Base-by-base conservation (phyloP, 192 early-diverging fungal genomes). In the Podila horticola region DNA sequence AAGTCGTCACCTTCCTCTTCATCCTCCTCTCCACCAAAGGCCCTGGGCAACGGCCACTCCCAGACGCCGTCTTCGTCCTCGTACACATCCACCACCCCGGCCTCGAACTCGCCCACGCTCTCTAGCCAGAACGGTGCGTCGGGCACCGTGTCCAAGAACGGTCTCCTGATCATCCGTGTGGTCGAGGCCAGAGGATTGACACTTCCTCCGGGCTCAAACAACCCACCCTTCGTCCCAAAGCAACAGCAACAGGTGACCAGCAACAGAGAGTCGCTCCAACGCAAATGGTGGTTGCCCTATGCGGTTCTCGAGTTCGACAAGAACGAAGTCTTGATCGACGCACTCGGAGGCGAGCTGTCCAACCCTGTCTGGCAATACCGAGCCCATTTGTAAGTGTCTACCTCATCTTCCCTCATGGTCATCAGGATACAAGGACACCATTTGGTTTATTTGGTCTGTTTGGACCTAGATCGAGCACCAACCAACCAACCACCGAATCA, bases 261-360 rank as follows among this genome's bases (percentile, higher is more conserved):
- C 17, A 87, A 87, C 58, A 83, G 89, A 28, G 88, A 90, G 49
- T 88, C 86, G 10, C 55, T 89, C 15, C 84, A 84, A 30, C 84
- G 90, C 62, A 87, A 88, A 63, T 82, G 84, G 84, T 92, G 92
- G 90, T 75, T 93, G 29, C 96, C 96, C 13, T 98, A 97, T 75
- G 91, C 90, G 7, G 94, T 98, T 19, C 86, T 98, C 20, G 96
- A 96, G 84, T 96, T 97, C 67, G 96, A 98, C 86, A 96, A 96
- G 87, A 97, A 97, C 83, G 95, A 98, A 79, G 89, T 95, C 30
- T 86, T 97, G 66, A 91, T 95, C 58, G 92, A 93, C 74, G 91
- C 92, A 58, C 86, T 93, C 9, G 92, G 92, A n/a, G 92, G 93
- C 41, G 91, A 94, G 71, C 88, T 89, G 62, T 86, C 86, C 45